Conservation (phyloP, 225 moss, liverwort and hornwort species). For the Anthoceros angustus region DNA sequence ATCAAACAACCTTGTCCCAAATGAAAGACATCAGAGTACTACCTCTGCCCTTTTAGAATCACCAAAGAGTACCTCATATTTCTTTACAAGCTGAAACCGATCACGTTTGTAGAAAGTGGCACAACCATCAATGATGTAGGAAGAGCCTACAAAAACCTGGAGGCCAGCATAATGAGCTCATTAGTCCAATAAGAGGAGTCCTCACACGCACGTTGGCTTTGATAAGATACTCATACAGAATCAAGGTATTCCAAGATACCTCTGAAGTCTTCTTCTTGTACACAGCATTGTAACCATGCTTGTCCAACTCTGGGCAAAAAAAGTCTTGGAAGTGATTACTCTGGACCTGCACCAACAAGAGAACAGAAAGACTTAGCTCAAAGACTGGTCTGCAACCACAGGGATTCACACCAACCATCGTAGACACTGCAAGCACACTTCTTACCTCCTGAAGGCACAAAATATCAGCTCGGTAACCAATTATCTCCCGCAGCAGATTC, state of each 20-base stretch:
- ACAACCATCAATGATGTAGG: slow-evolving; percentile 62
- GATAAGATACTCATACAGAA: not conserved
- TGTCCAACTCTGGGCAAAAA: slow-evolving; percentile 73
- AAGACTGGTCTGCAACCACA: too few species aligned
- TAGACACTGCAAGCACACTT: not conserved
- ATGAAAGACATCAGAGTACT: not conserved
- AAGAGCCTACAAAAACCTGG: slow-evolving; percentile 67
- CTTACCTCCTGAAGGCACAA: slow-evolving; percentile 75
- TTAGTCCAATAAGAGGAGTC: too few species aligned
- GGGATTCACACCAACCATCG: too few species aligned
- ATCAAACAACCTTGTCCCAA: too few species aligned
- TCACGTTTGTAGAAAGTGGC: slow-evolving; percentile 68
- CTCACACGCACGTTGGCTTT: too few species aligned
- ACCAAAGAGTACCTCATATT: slow-evolving; percentile 26
- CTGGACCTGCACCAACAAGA: slow-evolving; percentile 35
- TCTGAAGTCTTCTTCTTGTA: slow-evolving; percentile 79
- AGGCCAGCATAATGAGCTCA: not conserved
- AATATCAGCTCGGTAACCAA: slow-evolving; percentile 69
- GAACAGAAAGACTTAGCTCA: not conserved
- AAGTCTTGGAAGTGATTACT: slow-evolving; percentile 83
- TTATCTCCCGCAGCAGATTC: slow-evolving; percentile 57
- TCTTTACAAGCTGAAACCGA: slow-evolving; percentile 58
- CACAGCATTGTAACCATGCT: slow-evolving; percentile 71
- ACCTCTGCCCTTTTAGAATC: not conserved
- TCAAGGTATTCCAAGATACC: slow-evolving; percentile 16